phyloP scores from a whole-genome alignment of 106 monocot species.

The Triglochin maritima region DNA sequence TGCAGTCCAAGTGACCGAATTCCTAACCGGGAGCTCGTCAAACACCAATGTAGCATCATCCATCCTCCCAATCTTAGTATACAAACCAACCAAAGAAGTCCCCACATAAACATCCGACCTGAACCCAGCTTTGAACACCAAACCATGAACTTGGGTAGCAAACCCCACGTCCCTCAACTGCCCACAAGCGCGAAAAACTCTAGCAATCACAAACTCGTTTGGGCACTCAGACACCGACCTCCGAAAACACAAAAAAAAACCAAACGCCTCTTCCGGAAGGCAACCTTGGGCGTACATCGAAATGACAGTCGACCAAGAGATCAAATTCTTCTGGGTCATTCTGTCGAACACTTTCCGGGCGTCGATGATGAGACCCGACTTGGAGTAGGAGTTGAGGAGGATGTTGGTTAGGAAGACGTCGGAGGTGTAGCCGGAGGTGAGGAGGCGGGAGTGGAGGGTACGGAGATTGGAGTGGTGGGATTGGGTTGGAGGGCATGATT shows the following conservation, averaged over 20 bases:
- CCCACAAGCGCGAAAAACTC: slow-evolving; percentile 51
- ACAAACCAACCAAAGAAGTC: slow-evolving; percentile 23
- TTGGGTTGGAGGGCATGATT: slow-evolving; percentile 27
- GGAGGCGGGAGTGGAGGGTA: slow-evolving; percentile 35
- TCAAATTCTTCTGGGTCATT: slow-evolving; percentile 52
- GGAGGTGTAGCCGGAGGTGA: slow-evolving; percentile 22
- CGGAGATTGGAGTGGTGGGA: slow-evolving; percentile 13
- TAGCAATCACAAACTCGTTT: slow-evolving; percentile 74
- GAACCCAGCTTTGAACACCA: slow-evolving; percentile 10
- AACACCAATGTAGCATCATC: slow-evolving; percentile 41
- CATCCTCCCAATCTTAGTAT: slow-evolving; percentile 48
- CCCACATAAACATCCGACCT: slow-evolving; percentile 18
- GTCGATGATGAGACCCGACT: slow-evolving; percentile 8
- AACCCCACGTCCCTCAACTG: slow-evolving; percentile 13
- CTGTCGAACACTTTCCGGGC: slow-evolving; percentile 57
- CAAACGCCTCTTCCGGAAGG: slow-evolving; percentile 23
- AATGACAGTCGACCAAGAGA: slow-evolving; percentile 70
- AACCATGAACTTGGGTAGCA: slow-evolving; percentile 36
- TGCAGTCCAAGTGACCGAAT: slow-evolving; percentile 70
- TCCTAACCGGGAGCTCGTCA: slow-evolving; percentile 40
- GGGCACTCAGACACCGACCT: slow-evolving; percentile 18
- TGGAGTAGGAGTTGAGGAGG: slow-evolving; percentile 46
- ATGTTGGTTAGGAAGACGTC: slow-evolving; percentile 59
- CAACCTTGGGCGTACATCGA: slow-evolving; percentile 42
- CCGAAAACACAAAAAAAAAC: slow-evolving; percentile 29